Conservation (phyloP, 2,329 filamentous ascomycete species). For the Beauveria rudraprayagi region DNA sequence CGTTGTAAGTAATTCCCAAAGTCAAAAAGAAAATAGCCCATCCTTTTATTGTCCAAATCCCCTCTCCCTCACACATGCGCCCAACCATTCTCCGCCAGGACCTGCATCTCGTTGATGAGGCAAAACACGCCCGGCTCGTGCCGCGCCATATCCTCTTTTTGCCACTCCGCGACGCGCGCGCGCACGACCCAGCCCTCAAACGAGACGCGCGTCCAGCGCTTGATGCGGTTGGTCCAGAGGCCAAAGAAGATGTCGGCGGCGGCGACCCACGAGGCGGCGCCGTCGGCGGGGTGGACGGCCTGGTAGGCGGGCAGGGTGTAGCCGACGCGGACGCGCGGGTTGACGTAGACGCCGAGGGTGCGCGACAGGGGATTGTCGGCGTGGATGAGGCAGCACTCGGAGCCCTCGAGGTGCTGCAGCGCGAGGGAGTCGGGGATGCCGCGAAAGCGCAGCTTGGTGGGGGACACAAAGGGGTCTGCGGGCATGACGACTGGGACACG, state of each 20-base stretch:
- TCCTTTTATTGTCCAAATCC: not conserved
- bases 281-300: constrained; percentile 31
- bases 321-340: constrained; percentile 60
- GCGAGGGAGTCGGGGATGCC: constrained; percentile 56
- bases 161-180: constrained; percentile 31
- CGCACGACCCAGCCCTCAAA: constrained; percentile 28
- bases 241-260: constrained; percentile 41
- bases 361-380: constrained; percentile 55
- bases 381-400: constrained; percentile 72
- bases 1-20: too few species aligned
- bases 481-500: constrained; percentile 37
- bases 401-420: constrained; percentile 59
- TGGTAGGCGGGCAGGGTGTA: constrained; percentile 50
- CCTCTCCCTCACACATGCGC: constrained; percentile 37
- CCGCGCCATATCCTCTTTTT: constrained; percentile 25
- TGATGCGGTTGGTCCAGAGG: constrained; percentile 50
- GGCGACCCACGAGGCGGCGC: constrained; percentile 36
- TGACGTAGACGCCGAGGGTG: constrained; percentile 53
- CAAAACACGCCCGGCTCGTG: constrained; percentile 42
- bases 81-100: constrained; percentile 50
- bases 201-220: constrained; percentile 31
- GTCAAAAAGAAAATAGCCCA: not conserved
- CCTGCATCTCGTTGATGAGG: constrained; percentile 54
- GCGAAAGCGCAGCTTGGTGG: constrained; percentile 48
- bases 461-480: constrained; percentile 45